Evolutionary conservation across 208 protist genomes (phyloP), one percentile per base, ranked within the genome.

Genomic region (Strigomonas culicis): DNA sequence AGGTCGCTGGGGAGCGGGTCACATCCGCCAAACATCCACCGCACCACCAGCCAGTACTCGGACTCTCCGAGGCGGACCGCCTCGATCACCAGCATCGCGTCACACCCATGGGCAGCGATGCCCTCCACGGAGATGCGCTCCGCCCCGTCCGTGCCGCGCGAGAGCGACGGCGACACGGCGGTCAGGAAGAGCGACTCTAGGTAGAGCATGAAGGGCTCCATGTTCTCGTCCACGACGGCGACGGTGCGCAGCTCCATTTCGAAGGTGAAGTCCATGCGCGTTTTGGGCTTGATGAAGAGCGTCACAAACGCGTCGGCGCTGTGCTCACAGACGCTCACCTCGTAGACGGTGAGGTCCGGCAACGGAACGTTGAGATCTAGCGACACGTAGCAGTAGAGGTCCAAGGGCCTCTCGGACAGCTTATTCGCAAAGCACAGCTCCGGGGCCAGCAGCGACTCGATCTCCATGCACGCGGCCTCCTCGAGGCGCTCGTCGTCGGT

Each of bases 161-260:
- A 49, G 11, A 30, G 43, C 13, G 59, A 46, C 25, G 59, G 72
- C 4, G 13, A 25, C 10, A 44, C 52, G 3, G 71, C 65, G 19
- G 69, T 70, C 31, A 77, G 57, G 25, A 88, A 77, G 2, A 84
- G 59, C 4, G 46, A 32, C 44, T 66, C 66, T 1, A 79, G n/a
- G n/a, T 62, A 68, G 15, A 56, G 50, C 25, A 70, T 63, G 21
- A 88, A 78, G 24, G 55, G 24, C 21, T 52, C 27, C 7, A 70
- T 65, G 25, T 60, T 49, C 2, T 41, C 31, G 6, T 65, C 47
- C 17, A 34, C 34, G 19, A 80, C 30, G 43, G 43, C 43, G 41
- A 46, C 55, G 27, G 36, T 69, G 17, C 65, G 78, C 46, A 89
- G 61, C 69, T 90, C 84, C 73, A 90, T 32, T 43, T 90, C 84